phyloP scores from a whole-genome alignment of 345 rosid species.

The Chamaenerion angustifolium region DNA sequence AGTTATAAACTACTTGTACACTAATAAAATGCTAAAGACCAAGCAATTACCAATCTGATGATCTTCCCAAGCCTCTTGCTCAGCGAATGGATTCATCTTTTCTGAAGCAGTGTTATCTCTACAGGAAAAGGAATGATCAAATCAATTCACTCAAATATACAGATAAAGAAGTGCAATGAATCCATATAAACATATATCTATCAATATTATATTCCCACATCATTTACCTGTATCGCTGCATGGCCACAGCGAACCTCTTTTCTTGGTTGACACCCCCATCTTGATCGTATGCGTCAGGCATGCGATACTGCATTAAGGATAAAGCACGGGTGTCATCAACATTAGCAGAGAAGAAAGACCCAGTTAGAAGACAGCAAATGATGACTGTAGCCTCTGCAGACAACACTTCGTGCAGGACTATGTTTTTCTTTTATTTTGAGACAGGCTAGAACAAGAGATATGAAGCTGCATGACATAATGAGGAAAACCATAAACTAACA shows the following conservation, averaged over 20 bases:
- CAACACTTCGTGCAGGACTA: too few species aligned
- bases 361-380: neutral
- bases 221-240: conserved; percentile 74
- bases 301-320: conserved; percentile 50
- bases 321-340: neutral
- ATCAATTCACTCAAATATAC: neutral
- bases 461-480: too few species aligned
- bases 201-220: neutral
- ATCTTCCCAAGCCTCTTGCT: conserved; percentile 99
- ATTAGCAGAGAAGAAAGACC: neutral
- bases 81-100: conserved; percentile 96
- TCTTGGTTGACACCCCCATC: conserved; percentile 80
- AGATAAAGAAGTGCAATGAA: neutral
- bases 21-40: neutral
- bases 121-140: conserved; percentile 5
- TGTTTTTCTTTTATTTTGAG: too few species aligned
- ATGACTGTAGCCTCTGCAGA: neutral
- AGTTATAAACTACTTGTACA: neutral
- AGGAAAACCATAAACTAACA: too few species aligned
- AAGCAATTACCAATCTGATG: conserved; percentile 65
- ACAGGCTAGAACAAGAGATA: too few species aligned
- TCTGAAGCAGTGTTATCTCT: conserved; percentile 60
- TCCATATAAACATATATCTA: neutral
- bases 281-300: conserved; percentile 95
- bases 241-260: conserved; percentile 84